Percentiles rank a stretch among this genome's conserved stretches.
Evolutionary conservation across 345 rosid species (phyloP).

Genomic region (Lagerstroemia speciosa): DNA sequence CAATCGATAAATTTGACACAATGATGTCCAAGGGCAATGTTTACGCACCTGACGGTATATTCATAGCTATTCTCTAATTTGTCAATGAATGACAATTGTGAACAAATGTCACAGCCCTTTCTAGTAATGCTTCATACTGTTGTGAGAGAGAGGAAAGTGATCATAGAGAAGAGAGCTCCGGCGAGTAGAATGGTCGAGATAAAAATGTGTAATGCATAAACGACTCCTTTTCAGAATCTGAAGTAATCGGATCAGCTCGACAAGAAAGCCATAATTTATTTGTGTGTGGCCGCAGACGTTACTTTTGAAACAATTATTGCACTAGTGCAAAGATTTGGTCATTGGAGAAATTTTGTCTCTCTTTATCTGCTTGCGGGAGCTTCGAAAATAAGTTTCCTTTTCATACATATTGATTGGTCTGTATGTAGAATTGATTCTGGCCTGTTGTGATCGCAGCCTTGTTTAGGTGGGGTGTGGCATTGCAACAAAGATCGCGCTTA

Average conservation of each 20-base stretch:
- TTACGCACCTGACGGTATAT: conserved; percentile 57
- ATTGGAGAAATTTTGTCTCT: background rate
- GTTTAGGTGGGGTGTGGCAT: conserved; percentile 53
- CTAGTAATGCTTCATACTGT: background rate
- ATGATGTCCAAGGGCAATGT: conserved; percentile 58
- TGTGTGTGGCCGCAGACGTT: background rate
- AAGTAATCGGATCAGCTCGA: background rate
- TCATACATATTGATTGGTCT: background rate
- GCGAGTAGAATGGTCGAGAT: background rate
- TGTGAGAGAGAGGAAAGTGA: background rate
- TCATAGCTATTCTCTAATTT: background rate
- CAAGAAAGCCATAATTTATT: background rate
- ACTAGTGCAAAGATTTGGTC: background rate
- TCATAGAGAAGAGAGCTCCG: background rate
- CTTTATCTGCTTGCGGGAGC: background rate
- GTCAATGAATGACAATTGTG: background rate
- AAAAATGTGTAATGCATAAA: background rate
- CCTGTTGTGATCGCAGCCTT: conserved; percentile 36
- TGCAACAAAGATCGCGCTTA: conserved; percentile 65
- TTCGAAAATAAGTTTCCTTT: background rate
- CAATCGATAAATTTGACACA: conserved; percentile 58
- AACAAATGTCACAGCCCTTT: background rate
- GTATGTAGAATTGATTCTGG: background rate
- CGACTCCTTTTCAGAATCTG: background rate
- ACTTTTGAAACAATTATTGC: background rate